Evolutionary conservation across 2,329 filamentous ascomycete species (phyloP).

Genomic region (Teratosphaeria zuluensis): DNA sequence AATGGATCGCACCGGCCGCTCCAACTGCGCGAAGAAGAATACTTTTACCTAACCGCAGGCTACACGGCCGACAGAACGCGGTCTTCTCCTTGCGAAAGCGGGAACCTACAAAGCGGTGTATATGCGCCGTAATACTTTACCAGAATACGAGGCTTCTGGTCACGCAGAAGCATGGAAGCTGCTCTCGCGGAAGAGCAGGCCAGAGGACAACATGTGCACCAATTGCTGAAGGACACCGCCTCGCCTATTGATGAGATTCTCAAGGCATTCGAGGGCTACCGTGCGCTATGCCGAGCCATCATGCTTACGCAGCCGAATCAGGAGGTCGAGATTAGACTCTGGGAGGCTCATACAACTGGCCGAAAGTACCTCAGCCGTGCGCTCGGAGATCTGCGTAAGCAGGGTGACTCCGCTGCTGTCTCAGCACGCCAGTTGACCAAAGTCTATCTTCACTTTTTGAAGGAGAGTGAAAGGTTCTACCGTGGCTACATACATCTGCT

Average conservation of each 20-base stretch:
- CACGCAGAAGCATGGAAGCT: slow-evolving; percentile 21
- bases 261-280: slow-evolving; percentile 39
- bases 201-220: slow-evolving; percentile 18
- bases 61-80: slow-evolving; percentile 32
- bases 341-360: slow-evolving; percentile 68
- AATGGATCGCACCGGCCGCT: slow-evolving; percentile 47
- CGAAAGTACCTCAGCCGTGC: slow-evolving; percentile 69
- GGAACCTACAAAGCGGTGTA: neutral
- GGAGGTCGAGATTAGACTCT: slow-evolving; percentile 61
- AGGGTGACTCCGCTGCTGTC: slow-evolving; percentile 45
- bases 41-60: slow-evolving; percentile 49
- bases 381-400: slow-evolving; percentile 43
- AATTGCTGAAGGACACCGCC: slow-evolving; percentile 16
- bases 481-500: slow-evolving; percentile 73
- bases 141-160: neutral
- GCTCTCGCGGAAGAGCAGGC: slow-evolving; percentile 21
- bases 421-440: slow-evolving; percentile 70
- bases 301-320: slow-evolving; percentile 64
- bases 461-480: slow-evolving; percentile 82
- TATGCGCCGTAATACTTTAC: slow-evolving; percentile 11
- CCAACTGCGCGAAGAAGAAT: slow-evolving; percentile 39
- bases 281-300: slow-evolving; percentile 59
- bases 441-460: slow-evolving; percentile 74
- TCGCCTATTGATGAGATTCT: slow-evolving; percentile 15
- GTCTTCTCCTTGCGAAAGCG: slow-evolving; percentile 2